Evolutionary conservation across 208 protist species (phyloP).

Genomic region (Tritrichomonas musculus): DNA sequence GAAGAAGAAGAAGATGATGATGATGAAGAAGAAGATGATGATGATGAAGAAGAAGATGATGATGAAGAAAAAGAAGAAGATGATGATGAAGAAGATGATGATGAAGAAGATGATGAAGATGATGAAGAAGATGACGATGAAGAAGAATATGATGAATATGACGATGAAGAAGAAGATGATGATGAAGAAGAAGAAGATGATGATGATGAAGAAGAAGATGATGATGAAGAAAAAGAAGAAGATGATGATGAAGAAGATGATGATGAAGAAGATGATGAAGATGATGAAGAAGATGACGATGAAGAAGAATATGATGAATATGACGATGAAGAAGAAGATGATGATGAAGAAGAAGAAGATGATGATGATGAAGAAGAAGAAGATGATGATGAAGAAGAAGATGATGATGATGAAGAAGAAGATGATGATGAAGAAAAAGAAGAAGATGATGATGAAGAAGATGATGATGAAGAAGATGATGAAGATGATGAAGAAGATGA

Average conservation of each 20-base stretch:
- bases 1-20: conserved; percentile 13
- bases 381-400: background rate
- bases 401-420: conserved; percentile 6
- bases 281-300: conserved; percentile 13
- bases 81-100: background rate
- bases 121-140: background rate
- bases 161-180: background rate
- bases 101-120: background rate
- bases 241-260: background rate
- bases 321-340: too few species aligned
- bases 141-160: too few species aligned
- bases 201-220: background rate
- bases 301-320: too few species aligned
- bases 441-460: background rate
- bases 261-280: conserved; percentile 3
- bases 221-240: background rate
- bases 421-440: background rate
- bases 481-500: background rate
- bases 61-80: background rate
- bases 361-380: conserved; percentile 9
- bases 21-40: background rate
- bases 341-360: background rate
- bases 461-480: conserved; percentile 6
- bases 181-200: conserved; percentile 13
- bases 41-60: background rate